Evolutionary conservation across 2,329 filamentous ascomycete species (phyloP).

Genomic region (Talaromyces pinophilus): DNA sequence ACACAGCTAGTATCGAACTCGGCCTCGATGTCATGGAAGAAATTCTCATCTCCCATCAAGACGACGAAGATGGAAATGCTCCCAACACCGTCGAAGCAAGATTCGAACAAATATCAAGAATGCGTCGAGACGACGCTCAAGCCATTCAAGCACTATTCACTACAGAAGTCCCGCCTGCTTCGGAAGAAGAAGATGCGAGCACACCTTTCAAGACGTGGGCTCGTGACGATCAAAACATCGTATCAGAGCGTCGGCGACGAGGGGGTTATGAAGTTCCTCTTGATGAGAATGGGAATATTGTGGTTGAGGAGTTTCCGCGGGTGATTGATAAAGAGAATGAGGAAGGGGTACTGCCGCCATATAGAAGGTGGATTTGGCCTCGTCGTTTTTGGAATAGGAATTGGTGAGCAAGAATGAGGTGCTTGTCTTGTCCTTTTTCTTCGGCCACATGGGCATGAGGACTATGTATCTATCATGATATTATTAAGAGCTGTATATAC

Average conservation of each 20-base stretch:
- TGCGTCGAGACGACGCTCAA: conserved; percentile 20
- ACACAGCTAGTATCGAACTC: conserved; percentile 42
- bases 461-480: neutral
- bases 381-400: neutral
- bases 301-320: neutral
- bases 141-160: conserved; percentile 15
- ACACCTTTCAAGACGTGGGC: conserved; percentile 45
- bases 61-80: conserved; percentile 7
- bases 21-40: conserved; percentile 19
- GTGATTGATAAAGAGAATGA: neutral
- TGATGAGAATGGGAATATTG: conserved; percentile 16
- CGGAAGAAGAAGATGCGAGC: conserved; percentile 28
- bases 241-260: conserved; percentile 33
- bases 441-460: neutral
- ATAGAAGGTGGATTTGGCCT: conserved; percentile 1
- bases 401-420: neutral
- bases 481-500: conserved; percentile 2
- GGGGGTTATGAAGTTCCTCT: conserved; percentile 21
- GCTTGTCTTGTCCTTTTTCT: neutral
- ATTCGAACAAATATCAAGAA: conserved; percentile 4
- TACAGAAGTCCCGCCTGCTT: neutral
- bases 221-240: conserved; percentile 36
- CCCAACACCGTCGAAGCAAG: neutral
- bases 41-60: neutral
- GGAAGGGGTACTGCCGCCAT: neutral